A percentile compares a stretch with the other conserved stretches of the same genome.
Evolutionary conservation across 1,284 basidiomycete species (phyloP).

Genomic region (Xanthoconium separans): DNA sequence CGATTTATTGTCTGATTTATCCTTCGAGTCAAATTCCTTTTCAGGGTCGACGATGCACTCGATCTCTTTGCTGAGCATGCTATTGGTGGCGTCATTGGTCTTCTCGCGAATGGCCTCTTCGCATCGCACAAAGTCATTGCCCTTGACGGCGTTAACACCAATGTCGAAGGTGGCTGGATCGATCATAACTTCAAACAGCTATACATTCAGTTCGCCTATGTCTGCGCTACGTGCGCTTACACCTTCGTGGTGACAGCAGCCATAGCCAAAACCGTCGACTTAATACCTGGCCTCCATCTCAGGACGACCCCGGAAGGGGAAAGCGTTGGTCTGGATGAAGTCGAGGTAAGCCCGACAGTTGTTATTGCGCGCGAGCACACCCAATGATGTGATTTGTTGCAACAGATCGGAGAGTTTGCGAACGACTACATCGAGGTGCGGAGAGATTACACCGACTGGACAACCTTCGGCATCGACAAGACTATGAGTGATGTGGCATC

Average conservation of each 20-base stretch:
- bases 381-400: neutral
- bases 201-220: slow-evolving; percentile 83
- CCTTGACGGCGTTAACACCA: slow-evolving; percentile 75
- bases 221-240: slow-evolving; percentile 67
- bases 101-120: slow-evolving; percentile 80
- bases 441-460: slow-evolving; percentile 64
- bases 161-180: slow-evolving; percentile 69
- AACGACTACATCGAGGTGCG: slow-evolving; percentile 78
- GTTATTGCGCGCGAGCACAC: neutral
- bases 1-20: slow-evolving; percentile 5
- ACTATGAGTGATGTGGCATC: slow-evolving; percentile 8
- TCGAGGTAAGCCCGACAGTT: slow-evolving; percentile 55
- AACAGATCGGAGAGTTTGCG: slow-evolving; percentile 74
- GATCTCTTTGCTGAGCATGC: slow-evolving; percentile 93
- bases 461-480: slow-evolving; percentile 18
- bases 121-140: slow-evolving; percentile 62
- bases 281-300: slow-evolving; percentile 77
- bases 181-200: slow-evolving; percentile 71
- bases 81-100: slow-evolving; percentile 84
- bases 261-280: slow-evolving; percentile 69
- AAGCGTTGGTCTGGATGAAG: slow-evolving; percentile 85
- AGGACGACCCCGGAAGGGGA: slow-evolving; percentile 77
- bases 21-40: slow-evolving; percentile 58
- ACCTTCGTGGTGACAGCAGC: slow-evolving; percentile 68
- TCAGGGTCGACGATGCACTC: slow-evolving; percentile 78